Percentiles rank a stretch among this genome's conserved stretches.
Evolutionary conservation across 805 yeast species (phyloP).

Genomic region (Metschnikowia colocasiae): DNA sequence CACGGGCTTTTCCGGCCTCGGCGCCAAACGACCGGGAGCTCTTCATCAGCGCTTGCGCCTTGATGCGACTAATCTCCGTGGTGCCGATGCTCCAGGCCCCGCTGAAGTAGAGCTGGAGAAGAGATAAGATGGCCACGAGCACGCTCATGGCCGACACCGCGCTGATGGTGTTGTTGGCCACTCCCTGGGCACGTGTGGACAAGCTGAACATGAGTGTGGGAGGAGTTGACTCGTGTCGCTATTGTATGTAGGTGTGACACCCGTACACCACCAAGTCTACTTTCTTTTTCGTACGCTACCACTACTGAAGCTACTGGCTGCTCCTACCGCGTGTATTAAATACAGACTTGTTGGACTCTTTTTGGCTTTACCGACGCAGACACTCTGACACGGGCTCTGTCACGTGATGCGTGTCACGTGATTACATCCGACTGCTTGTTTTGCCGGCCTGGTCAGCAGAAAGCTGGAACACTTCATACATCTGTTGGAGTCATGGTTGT

Average conservation of each 20-base stretch:
- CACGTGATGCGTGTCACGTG: no score
- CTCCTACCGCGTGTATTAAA: no score
- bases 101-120: slow-evolving; percentile 44
- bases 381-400: no score
- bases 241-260: neutral
- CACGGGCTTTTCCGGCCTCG: slow-evolving; percentile 61
- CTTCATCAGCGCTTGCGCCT: slow-evolving; percentile 42
- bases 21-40: slow-evolving; percentile 68
- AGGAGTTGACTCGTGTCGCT: neutral
- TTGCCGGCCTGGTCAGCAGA: no score
- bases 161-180: slow-evolving; percentile 53
- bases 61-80: slow-evolving; percentile 33
- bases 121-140: slow-evolving; percentile 46
- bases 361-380: no score
- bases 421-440: no score
- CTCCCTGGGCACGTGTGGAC: slow-evolving; percentile 40
- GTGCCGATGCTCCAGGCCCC: slow-evolving; percentile 44
- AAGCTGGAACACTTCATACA: no score
- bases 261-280: neutral
- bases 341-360: no score
- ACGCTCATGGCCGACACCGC: slow-evolving; percentile 45
- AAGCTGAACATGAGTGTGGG: slow-evolving; percentile 30
- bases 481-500: no score
- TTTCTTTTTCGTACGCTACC: no score
- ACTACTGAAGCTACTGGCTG: no score